Conservation (phyloP, 768 basidiomycete species). For the Amanita jacksonii region DNA sequence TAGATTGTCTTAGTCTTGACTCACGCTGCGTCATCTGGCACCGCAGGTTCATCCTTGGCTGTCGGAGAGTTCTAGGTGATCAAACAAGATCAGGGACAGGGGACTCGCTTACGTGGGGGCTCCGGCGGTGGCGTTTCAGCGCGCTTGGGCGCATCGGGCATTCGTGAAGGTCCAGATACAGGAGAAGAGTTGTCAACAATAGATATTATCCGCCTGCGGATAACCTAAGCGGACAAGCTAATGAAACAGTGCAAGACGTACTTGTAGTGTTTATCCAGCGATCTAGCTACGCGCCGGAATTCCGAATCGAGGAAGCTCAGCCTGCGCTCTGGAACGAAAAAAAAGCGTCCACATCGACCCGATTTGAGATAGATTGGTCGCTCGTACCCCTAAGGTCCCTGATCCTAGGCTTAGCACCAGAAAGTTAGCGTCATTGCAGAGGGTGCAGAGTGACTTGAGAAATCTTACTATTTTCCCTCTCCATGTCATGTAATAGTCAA, state of each 20-base stretch:
- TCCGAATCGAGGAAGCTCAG: slow-evolving; percentile 29
- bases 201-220: slow-evolving; percentile 11
- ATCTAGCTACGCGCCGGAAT: slow-evolving; percentile 30
- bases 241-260: slow-evolving; percentile 18
- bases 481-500: slow-evolving; percentile 47
- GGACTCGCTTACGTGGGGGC: slow-evolving; percentile 6
- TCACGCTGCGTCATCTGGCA: slow-evolving; percentile 1
- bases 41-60: slow-evolving; percentile 1
- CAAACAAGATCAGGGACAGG: background rate
- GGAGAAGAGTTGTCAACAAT: slow-evolving; percentile 1
- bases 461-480: slow-evolving; percentile 28
- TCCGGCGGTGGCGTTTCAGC: slow-evolving; percentile 2
- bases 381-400: slow-evolving; percentile 1
- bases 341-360: background rate
- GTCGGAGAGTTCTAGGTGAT: background rate
- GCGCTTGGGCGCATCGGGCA: background rate
- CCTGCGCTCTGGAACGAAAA: slow-evolving; percentile 17
- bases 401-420: background rate
- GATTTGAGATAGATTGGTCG: background rate
- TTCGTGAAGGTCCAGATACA: background rate
- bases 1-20: no score
- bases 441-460: background rate
- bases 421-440: background rate
- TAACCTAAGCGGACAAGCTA: slow-evolving; percentile 5
- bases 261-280: slow-evolving; percentile 34